phyloP scores from a whole-genome alignment of 768 basidiomycete species.

The Crucibulum laeve region DNA sequence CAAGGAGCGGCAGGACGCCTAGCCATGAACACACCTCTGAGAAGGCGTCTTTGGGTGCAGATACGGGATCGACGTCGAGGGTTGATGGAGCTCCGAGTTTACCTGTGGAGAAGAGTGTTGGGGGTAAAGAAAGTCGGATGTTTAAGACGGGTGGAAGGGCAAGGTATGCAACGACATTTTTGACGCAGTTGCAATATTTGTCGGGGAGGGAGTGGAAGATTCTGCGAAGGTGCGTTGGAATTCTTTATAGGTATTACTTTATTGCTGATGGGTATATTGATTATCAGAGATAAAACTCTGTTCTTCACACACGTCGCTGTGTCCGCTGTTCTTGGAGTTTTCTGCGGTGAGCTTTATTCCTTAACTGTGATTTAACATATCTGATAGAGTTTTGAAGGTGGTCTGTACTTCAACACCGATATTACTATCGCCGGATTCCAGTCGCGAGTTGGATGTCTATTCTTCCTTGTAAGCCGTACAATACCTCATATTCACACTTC shows the following conservation, averaged over 20 bases:
- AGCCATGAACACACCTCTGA: background rate
- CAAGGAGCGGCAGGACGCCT: background rate
- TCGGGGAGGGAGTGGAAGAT: conserved; percentile 85
- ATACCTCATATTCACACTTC: background rate
- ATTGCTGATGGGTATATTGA: background rate
- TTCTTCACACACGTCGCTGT: conserved; percentile 76
- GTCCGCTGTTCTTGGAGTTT: conserved; percentile 73
- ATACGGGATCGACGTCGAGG: too few species aligned
- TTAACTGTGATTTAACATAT: too few species aligned
- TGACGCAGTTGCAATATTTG: conserved; percentile 85
- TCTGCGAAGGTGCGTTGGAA: conserved; percentile 49
- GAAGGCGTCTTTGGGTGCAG: background rate
- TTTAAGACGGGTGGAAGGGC: conserved; percentile 6
- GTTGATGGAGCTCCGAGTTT: too few species aligned
- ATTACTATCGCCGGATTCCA: conserved; percentile 90
- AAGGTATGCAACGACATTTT: conserved; percentile 68
- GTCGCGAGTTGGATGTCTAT: conserved; percentile 87
- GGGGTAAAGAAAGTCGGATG: background rate
- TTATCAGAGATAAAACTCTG: conserved; percentile 70
- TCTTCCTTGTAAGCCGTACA: conserved; percentile 69
- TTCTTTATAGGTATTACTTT: background rate
- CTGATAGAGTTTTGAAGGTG: too few species aligned
- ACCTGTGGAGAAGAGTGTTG: background rate
- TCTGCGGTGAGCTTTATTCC: conserved; percentile 58
- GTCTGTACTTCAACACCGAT: conserved; percentile 79